These are phyloP conservation scores for Herpetospermum pedunculosum DNA, from an alignment of 306 rosid species.

Conservation along the genomic window DNA sequence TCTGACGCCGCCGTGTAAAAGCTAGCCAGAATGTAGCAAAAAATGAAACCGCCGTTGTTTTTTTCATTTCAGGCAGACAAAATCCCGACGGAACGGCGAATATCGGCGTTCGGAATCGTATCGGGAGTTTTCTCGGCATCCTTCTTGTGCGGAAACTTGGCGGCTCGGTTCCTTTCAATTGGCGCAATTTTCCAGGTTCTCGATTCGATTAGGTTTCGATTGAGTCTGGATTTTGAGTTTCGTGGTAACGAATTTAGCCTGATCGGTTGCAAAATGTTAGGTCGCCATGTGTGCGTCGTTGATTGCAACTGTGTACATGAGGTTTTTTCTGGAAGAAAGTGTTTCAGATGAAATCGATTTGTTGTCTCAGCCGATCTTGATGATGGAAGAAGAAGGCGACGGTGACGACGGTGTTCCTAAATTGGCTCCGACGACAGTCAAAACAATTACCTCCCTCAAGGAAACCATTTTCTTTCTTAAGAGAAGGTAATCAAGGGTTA, in stretches of 20 bases:
- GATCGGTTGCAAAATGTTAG: too few species aligned
- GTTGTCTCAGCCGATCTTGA: conserved; percentile 44
- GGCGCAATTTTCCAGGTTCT: conserved; percentile 51
- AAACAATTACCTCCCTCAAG: conserved; percentile 28
- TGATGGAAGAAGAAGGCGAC: conserved; percentile 18
- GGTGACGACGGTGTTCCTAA: conserved; percentile 7
- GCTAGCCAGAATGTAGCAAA: not conserved
- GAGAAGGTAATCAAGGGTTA: conserved; percentile 29
- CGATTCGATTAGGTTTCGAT: not conserved
- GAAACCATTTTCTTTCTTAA: conserved; percentile 35
- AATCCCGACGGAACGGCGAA: conserved; percentile 30
- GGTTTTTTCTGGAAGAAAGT: conserved; percentile 68
- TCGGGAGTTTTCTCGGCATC: conserved; percentile 50
- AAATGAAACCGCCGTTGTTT: not conserved
- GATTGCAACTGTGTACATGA: conserved; percentile 55
- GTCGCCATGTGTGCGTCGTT: conserved; percentile 46
- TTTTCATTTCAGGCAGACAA: conserved; percentile 44
- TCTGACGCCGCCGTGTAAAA: not conserved
- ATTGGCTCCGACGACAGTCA: conserved; percentile 14
- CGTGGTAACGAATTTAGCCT: not conserved
- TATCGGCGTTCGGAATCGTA: conserved; percentile 62
- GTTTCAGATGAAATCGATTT: conserved; percentile 12
- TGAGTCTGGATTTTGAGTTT: not conserved
- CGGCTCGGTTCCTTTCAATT: conserved; percentile 59
- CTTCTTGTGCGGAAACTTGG: conserved; percentile 52